Evolutionary conservation across 768 basidiomycete genomes (phyloP).

Genomic region (Tulasnella sp.): DNA sequence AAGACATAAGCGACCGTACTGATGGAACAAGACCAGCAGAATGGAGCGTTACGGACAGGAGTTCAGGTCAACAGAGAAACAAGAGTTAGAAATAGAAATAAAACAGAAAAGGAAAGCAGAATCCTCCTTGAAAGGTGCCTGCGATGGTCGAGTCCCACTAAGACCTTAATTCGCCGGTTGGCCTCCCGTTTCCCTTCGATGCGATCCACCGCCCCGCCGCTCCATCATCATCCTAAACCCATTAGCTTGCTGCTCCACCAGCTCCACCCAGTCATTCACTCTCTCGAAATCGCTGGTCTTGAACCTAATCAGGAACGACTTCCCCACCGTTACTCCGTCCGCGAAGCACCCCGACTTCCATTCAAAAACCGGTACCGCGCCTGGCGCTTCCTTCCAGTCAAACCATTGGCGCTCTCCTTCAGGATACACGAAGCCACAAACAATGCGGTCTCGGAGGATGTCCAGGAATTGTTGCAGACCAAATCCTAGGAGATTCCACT

Average conservation of each 20-base stretch:
- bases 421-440: neutral
- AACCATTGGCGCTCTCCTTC: conserved; percentile 2
- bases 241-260: neutral
- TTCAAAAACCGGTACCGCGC: neutral
- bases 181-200: neutral
- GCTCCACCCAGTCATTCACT: neutral
- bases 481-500: neutral
- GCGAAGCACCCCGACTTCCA: conserved; percentile 3
- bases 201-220: neutral
- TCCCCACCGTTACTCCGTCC: neutral
- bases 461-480: neutral
- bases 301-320: neutral
- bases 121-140: too few relatives aligned
- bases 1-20: neutral
- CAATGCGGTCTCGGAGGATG: neutral
- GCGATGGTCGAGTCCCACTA: too few relatives aligned
- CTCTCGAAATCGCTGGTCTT: neutral
- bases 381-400: neutral
- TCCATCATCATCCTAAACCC: neutral
- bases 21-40: neutral
- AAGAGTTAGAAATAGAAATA: neutral
- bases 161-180: neutral
- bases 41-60: neutral
- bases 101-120: neutral
- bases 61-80: neutral